Base-by-base conservation (phyloP, 495 filamentous ascomycete genomes). In the Tuber umbilicatum region DNA sequence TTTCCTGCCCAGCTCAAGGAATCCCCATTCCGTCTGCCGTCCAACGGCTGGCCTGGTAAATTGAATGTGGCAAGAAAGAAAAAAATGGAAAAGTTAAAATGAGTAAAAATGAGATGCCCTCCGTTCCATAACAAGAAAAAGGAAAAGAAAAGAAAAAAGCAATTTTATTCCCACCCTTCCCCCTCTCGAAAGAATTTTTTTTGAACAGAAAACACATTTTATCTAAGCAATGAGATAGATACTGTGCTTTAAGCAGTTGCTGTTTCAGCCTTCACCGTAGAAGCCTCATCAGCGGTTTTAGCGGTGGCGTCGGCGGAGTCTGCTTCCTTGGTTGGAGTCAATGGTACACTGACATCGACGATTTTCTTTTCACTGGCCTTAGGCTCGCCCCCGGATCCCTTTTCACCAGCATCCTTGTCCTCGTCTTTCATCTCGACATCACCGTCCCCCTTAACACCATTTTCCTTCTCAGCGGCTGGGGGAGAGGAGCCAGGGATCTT, bases 401-500 rank as follows among this genome's bases (percentile, higher is more conserved):
- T 72, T 38, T 55, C 78, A n/a, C 40, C 71, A 9, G 27, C 72
- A 73, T 78, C 75, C 37, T 73, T 70, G 23, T 78, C 73, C 47
- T 71, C 74, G 70, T 79, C 71, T 47, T 76, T 73, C 77, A 81
- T 80, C 39, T 76, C 78, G 35, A 81, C 55, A 40, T 83, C 79
- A 19, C 80, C 78, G 2, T 76, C 72, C 9, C 40, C 70, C 72
- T 78, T 78, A 23, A 73, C 69, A 39, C 73, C 72, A 47, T 75
- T 80, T 71, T 83, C 80, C 50, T 82, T 81, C 43, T 83, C 79
- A 7, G 73, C 67, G 27, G 45, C 73, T 74, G 10, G 78, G 60
- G 43, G 78, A 35, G 81, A 79, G 12, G 82, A 77, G n/a, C 76
- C 82, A 23, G 84, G 81, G 67, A 83, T 77, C 70, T 89, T 88